phyloP scores from a whole-genome alignment of 805 yeast species.

The Sugiyamaella valdiviana region DNA sequence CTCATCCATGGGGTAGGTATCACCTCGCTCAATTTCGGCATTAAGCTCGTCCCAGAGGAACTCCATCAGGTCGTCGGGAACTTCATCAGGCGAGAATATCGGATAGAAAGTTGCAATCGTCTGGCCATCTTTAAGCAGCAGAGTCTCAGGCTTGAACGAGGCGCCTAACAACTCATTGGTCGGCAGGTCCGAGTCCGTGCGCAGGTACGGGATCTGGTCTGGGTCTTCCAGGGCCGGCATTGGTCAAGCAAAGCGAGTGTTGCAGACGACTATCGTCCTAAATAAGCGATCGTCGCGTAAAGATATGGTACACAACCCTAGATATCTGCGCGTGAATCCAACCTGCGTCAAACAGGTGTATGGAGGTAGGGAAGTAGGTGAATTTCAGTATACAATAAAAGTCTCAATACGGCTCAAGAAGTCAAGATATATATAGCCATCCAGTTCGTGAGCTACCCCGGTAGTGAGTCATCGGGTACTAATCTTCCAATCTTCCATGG shows the following conservation, averaged over 20 bases:
- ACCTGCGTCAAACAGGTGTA: too few species aligned
- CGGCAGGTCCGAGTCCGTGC: conserved; percentile 1
- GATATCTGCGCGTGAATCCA: too few species aligned
- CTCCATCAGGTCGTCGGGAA: conserved; percentile 47
- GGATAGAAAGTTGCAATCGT: conserved; percentile 56
- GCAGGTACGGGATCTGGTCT: not conserved
- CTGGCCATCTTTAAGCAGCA: conserved; percentile 53
- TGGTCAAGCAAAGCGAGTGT: too few species aligned
- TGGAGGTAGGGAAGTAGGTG: too few species aligned
- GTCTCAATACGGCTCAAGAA: too few species aligned
- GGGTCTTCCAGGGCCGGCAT: conserved; percentile 6
- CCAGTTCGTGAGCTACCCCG: too few species aligned
- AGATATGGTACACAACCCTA: too few species aligned
- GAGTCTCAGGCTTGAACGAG: conserved; percentile 55
- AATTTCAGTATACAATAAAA: too few species aligned
- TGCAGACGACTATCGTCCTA: not conserved
- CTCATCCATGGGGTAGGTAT: conserved; percentile 57
- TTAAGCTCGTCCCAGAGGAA: conserved; percentile 51
- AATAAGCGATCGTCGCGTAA: too few species aligned
- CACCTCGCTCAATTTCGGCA: conserved; percentile 63
- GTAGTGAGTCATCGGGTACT: too few species aligned
- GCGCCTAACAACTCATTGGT: conserved; percentile 2
- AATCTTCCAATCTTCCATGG: too few species aligned
- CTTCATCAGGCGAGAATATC: conserved; percentile 40
- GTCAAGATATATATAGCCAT: too few species aligned